Percentiles rank a stretch among this genome's conserved stretches.
Evolutionary conservation across 441 rosid species (phyloP).

Genomic region (Erodium trifolium): DNA sequence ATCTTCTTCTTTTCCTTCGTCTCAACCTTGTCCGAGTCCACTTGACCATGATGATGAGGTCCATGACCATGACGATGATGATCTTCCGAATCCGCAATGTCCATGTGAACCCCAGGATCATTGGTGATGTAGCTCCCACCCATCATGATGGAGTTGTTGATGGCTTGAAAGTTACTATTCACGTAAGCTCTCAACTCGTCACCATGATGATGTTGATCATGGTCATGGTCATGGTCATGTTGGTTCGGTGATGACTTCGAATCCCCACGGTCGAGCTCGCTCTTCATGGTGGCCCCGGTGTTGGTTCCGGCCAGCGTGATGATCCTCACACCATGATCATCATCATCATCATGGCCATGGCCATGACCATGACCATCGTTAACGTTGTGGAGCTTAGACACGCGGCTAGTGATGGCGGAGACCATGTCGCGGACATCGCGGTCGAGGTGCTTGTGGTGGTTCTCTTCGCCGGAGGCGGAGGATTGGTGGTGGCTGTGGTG

Average conservation of each 20-base stretch:
- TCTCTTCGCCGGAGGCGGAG: slow-evolving; percentile 18
- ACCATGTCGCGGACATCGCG: slow-evolving; percentile 54
- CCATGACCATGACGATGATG: not conserved
- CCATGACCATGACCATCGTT: slow-evolving; percentile 32
- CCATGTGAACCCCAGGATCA: slow-evolving; percentile 85
- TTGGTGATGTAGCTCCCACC: slow-evolving; percentile 52
- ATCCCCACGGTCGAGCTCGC: slow-evolving; percentile 38
- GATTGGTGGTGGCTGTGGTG: not conserved
- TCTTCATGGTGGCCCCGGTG: slow-evolving; percentile 62
- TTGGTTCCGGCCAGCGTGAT: slow-evolving; percentile 80
- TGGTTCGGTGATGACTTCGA: too few species aligned
- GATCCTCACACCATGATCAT: slow-evolving; percentile 38
- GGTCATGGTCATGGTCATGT: too few species aligned
- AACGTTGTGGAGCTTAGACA: slow-evolving; percentile 36
- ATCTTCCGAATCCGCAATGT: slow-evolving; percentile 37
- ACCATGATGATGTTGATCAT: too few species aligned
- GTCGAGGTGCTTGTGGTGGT: slow-evolving; percentile 25
- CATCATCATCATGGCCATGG: slow-evolving; percentile 15
- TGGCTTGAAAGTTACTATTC: slow-evolving; percentile 80
- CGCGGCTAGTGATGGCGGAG: slow-evolving; percentile 40
- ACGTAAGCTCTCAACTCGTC: slow-evolving; percentile 50
- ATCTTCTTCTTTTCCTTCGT: slow-evolving; percentile 25
- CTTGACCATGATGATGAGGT: too few species aligned
- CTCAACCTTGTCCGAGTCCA: slow-evolving; percentile 13
- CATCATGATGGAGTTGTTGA: slow-evolving; percentile 83